phyloP scores from a whole-genome alignment of 768 basidiomycete species.

The Cystobasidium ongulense region DNA sequence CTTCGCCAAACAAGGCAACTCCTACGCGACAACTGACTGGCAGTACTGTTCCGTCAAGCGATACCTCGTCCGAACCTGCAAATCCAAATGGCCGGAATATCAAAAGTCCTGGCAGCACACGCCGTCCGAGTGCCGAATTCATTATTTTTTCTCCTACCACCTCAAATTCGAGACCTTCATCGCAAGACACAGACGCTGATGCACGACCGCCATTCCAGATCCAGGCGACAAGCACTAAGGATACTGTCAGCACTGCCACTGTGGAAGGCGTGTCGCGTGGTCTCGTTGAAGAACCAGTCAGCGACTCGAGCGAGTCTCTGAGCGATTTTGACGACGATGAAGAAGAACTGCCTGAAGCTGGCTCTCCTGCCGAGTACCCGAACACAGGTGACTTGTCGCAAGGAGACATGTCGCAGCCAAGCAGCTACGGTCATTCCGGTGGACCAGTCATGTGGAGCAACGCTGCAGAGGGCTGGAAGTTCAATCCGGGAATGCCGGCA shows the following conservation, averaged over 20 bases:
- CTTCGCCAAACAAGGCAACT: neutral
- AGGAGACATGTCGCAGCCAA: conserved; percentile 14
- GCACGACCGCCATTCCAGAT: conserved; percentile 5
- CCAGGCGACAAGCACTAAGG: neutral
- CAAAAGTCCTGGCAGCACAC: conserved; percentile 1
- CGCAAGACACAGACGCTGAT: conserved; percentile 10
- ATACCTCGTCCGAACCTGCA: neutral
- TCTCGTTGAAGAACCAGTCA: neutral
- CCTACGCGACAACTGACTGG: neutral
- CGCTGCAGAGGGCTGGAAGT: conserved; percentile 4
- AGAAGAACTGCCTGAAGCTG: conserved; percentile 16
- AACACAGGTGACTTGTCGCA: neutral
- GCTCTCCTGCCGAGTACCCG: neutral
- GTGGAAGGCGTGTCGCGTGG: neutral
- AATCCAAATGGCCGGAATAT: neutral
- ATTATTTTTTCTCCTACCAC: conserved; percentile 8
- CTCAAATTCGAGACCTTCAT: neutral
- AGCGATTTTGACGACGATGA: conserved; percentile 25
- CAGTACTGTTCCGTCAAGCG: neutral
- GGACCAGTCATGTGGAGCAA: conserved; percentile 19
- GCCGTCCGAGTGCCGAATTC: neutral
- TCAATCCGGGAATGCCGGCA: neutral
- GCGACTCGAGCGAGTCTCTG: conserved; percentile 25
- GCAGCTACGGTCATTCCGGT: neutral
- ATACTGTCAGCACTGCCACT: neutral